Conservation (phyloP, 2,329 filamentous ascomycete species). For the Stachybotrys chartarum region DNA sequence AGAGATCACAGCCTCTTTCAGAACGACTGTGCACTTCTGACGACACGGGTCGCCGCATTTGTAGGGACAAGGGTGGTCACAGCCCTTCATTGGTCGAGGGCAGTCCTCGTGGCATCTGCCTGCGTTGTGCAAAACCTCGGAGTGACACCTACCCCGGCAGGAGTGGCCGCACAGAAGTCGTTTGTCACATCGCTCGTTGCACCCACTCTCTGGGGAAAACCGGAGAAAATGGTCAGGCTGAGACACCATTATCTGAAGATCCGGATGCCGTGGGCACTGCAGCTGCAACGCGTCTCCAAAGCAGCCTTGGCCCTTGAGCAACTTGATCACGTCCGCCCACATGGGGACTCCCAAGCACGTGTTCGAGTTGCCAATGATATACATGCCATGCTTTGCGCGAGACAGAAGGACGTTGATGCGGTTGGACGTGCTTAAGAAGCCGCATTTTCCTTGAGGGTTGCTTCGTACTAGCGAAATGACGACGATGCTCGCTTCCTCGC, state of each 20-base stretch:
- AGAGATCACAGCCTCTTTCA: conserved; percentile 20
- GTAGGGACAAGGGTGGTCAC: conserved; percentile 35
- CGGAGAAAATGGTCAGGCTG: conserved; percentile 49
- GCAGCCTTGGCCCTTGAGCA: conserved; percentile 37
- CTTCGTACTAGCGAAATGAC: conserved; percentile 65
- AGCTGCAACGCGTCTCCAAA: conserved; percentile 46
- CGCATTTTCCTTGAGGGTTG: conserved; percentile 49
- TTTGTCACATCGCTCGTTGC: conserved; percentile 40
- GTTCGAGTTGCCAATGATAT: conserved; percentile 58
- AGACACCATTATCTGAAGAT: conserved; percentile 40
- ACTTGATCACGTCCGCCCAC: conserved; percentile 53
- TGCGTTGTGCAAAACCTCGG: conserved; percentile 36
- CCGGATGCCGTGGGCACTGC: conserved; percentile 53
- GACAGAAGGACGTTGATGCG: conserved; percentile 63
- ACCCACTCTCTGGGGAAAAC: conserved; percentile 57
- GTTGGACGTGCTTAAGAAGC: conserved; percentile 60
- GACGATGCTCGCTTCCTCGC: conserved; percentile 66
- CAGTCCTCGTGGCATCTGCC: conserved; percentile 39
- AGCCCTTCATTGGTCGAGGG: conserved; percentile 30
- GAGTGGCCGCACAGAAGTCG: conserved; percentile 40
- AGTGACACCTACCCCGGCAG: conserved; percentile 40
- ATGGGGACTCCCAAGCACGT: conserved; percentile 52
- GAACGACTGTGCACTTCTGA: conserved; percentile 22
- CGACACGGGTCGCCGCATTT: conserved; percentile 36
- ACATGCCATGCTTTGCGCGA: conserved; percentile 63